Evolutionary conservation across 768 basidiomycete species (phyloP).

Genomic region (Rossbeevera mucosa): DNA sequence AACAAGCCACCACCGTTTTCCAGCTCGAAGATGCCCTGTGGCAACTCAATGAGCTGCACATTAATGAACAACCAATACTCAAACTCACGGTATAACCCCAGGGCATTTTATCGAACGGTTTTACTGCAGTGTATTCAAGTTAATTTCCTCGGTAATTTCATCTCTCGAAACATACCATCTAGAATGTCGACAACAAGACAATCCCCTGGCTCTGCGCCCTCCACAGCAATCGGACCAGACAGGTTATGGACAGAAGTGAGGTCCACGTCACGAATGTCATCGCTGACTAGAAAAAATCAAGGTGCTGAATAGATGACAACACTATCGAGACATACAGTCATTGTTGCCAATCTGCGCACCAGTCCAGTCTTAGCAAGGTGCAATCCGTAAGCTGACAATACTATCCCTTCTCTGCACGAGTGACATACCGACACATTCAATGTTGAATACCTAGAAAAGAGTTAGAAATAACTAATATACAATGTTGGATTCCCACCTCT

Average conservation of each 20-base stretch:
- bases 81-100: conserved; percentile 69
- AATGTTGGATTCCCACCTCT: conserved; percentile 32
- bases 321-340: conserved; percentile 43
- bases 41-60: background rate
- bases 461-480: background rate
- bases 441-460: conserved; percentile 53
- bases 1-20: conserved; percentile 71
- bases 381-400: background rate
- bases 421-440: conserved; percentile 60
- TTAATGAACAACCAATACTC: no score
- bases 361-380: conserved; percentile 57
- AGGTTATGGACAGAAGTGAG: conserved; percentile 66
- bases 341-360: conserved; percentile 77
- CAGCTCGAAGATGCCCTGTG: conserved; percentile 68
- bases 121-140: conserved; percentile 36
- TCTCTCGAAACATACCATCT: conserved; percentile 43
- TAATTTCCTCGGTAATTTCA: background rate
- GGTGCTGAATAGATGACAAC: background rate
- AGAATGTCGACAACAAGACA: conserved; percentile 76
- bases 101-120: conserved; percentile 68
- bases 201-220: conserved; percentile 75
- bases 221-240: conserved; percentile 70
- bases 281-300: conserved; percentile 40
- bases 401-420: background rate
- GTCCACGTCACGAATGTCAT: conserved; percentile 65